A percentile compares a stretch with the other conserved stretches of the same genome.
These are phyloP conservation scores for Amanita jacksonii DNA, from an alignment of 768 basidiomycete genomes.

Conservation along the genomic window DNA sequence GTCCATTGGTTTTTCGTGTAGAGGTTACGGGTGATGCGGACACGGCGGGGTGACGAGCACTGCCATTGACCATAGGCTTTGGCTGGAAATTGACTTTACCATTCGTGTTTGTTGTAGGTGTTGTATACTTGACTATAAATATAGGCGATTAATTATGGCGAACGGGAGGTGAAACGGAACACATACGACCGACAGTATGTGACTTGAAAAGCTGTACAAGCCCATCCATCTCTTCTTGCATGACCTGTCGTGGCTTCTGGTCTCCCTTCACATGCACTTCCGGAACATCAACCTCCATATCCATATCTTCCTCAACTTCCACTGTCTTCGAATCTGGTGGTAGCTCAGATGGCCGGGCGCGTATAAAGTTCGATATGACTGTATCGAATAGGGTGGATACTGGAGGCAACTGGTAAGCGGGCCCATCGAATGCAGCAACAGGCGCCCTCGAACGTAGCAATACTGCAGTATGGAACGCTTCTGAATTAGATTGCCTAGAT, in stretches of 20 bases:
- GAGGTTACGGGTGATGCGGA: neutral
- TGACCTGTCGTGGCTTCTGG: slow-evolving; percentile 25
- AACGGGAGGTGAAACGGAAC: neutral
- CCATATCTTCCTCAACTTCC: slow-evolving; percentile 29
- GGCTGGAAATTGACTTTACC: slow-evolving; percentile 4
- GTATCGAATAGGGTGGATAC: slow-evolving; percentile 54
- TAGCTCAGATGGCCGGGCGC: slow-evolving; percentile 12
- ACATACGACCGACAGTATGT: slow-evolving; percentile 35
- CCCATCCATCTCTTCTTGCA: slow-evolving; percentile 44
- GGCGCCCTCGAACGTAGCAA: slow-evolving; percentile 24
- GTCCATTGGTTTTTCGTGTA: neutral
- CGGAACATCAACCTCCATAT: slow-evolving; percentile 34
- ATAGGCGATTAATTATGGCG: neutral
- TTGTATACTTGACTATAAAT: slow-evolving; percentile 3
- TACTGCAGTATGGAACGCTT: slow-evolving; percentile 8
- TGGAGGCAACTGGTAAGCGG: slow-evolving; percentile 72
- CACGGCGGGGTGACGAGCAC: neutral
- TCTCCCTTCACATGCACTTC: slow-evolving; percentile 12
- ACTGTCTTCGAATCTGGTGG: slow-evolving; percentile 10
- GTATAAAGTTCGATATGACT: slow-evolving; percentile 29
- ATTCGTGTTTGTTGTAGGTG: slow-evolving; percentile 4
- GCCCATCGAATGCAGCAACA: slow-evolving; percentile 48
- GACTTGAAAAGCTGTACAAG: slow-evolving; percentile 58
- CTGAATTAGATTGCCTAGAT: slow-evolving; percentile 12
- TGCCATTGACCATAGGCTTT: slow-evolving; percentile 11